Percentiles rank a stretch among this genome's conserved stretches.
Evolutionary conservation across 257 asterid genomes (phyloP).

Genomic region (Pogostemon cablin): DNA sequence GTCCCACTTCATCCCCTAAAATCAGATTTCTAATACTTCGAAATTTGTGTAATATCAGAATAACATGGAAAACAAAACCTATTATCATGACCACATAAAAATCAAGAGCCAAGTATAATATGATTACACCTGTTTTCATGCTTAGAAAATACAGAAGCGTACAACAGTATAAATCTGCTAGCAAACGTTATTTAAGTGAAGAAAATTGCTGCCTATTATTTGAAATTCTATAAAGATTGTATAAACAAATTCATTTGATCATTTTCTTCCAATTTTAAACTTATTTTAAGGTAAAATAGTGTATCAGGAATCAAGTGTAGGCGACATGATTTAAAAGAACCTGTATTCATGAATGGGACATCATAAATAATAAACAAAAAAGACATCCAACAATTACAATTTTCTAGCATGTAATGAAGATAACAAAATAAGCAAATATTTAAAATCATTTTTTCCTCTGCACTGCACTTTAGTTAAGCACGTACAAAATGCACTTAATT

Average conservation of each 20-base stretch:
- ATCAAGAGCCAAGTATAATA: not conserved
- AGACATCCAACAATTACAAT: not conserved
- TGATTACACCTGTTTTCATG: not conserved
- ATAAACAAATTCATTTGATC: slow-evolving; percentile 1
- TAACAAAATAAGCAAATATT: slow-evolving; percentile 6
- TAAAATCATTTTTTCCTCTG: not conserved
- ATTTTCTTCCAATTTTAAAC: not conserved
- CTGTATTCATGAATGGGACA: not conserved
- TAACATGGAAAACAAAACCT: not conserved
- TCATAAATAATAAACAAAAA: not conserved
- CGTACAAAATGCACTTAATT: not conserved
- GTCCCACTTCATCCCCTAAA: not conserved
- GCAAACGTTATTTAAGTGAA: not conserved
- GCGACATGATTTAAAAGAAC: not conserved
- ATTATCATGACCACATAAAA: not conserved
- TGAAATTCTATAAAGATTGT: not conserved
- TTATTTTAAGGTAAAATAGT: not conserved
- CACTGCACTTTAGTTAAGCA: not conserved
- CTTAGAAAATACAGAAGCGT: not conserved
- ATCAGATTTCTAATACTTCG: slow-evolving; percentile 3
- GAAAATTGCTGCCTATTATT: not conserved
- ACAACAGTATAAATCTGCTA: not conserved
- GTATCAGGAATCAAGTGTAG: not conserved
- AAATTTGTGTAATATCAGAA: not conserved
- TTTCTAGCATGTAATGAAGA: not conserved